Conservation (phyloP, 306 rosid genomes). For the Ormosia semicastrata region DNA sequence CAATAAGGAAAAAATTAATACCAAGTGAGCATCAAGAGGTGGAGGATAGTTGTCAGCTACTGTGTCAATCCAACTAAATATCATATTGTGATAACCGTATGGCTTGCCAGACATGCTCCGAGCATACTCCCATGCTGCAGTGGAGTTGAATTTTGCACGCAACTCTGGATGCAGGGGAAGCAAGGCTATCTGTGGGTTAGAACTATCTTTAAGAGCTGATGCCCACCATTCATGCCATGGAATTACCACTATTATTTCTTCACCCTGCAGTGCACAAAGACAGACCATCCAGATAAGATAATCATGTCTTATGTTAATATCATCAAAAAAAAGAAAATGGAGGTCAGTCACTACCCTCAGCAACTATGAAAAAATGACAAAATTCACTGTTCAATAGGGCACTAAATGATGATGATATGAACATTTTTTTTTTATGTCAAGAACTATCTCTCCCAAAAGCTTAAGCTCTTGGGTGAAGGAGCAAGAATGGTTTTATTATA, state of each 20-base stretch:
- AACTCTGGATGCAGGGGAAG: slow-evolving; percentile 85
- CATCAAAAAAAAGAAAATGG: neutral
- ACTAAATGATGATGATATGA: neutral
- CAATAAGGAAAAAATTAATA: slow-evolving; percentile 28
- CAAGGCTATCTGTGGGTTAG: slow-evolving; percentile 94
- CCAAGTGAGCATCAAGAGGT: slow-evolving; percentile 99
- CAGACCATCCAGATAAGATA: slow-evolving; percentile 17
- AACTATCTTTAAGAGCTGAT: slow-evolving; percentile 71
- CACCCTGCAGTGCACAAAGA: slow-evolving; percentile 58
- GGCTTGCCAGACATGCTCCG: slow-evolving; percentile 96
- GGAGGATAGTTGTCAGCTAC: slow-evolving; percentile 96
- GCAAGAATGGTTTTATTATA: too few species aligned
- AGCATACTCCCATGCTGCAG: slow-evolving; percentile 97
- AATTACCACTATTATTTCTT: slow-evolving; percentile 85
- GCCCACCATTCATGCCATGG: slow-evolving; percentile 99
- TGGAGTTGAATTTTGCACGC: slow-evolving; percentile 73
- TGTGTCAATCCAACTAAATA: slow-evolving; percentile 99
- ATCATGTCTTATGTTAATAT: neutral
- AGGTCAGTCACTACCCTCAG: neutral
- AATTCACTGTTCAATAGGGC: neutral
- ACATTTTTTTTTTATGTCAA: neutral
- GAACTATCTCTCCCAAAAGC: too few species aligned
- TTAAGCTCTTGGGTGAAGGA: too few species aligned
- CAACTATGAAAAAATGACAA: neutral
- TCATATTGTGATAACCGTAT: slow-evolving; percentile 98